Conservation (phyloP, 75 land plant species). For the Picea glauca region DNA sequence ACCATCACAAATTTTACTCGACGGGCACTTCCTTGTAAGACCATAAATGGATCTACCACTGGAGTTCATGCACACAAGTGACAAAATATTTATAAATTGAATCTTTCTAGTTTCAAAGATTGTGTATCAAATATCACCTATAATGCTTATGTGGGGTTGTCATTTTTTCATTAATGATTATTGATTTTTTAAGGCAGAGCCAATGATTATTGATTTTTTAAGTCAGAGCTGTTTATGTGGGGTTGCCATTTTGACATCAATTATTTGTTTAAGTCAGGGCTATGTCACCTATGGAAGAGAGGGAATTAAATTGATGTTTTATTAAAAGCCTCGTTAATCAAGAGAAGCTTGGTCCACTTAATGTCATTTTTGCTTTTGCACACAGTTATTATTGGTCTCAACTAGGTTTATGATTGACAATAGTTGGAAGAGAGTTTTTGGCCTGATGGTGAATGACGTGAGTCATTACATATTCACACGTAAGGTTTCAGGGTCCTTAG, state of each 20-base stretch:
- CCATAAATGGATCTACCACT: background rate
- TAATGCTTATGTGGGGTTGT: background rate
- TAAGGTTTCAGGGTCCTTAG: background rate
- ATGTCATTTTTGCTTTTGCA: background rate
- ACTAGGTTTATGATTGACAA: background rate
- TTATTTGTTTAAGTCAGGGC: background rate
- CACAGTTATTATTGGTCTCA: background rate
- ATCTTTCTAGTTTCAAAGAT: background rate
- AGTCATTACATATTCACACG: background rate
- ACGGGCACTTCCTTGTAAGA: conserved; percentile 5
- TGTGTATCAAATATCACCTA: no score
- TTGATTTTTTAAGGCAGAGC: background rate
- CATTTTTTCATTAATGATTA: background rate
- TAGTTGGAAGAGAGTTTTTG: background rate
- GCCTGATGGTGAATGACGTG: background rate
- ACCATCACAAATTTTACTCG: conserved; percentile 5
- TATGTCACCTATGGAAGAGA: background rate
- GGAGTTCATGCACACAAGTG: background rate
- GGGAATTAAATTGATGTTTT: background rate
- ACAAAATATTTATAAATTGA: background rate
- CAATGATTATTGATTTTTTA: no score
- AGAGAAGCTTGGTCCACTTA: background rate
- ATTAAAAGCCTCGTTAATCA: background rate
- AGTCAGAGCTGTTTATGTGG: background rate
- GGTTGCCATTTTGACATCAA: background rate